Percentiles rank a stretch among this genome's conserved stretches.
phyloP scores from a whole-genome alignment of 345 rosid genomes.

The Salix purpurea region DNA sequence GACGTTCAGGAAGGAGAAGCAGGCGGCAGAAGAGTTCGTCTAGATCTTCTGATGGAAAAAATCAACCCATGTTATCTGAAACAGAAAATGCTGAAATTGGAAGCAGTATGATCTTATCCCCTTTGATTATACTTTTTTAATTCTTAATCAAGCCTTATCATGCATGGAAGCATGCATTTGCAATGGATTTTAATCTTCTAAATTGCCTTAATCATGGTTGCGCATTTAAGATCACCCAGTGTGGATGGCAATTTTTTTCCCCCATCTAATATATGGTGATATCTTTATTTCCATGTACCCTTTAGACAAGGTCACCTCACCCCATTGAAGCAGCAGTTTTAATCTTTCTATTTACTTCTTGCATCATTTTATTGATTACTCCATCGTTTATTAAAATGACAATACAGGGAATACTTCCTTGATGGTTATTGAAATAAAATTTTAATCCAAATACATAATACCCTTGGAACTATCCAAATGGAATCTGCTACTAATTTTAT shows the following conservation, averaged over 20 bases:
- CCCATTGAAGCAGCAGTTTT: neutral
- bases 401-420: neutral
- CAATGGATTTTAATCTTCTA: neutral
- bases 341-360: neutral
- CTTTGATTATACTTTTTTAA: neutral
- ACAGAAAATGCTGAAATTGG: slow-evolving; percentile 46
- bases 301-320: neutral
- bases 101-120: slow-evolving; percentile 16
- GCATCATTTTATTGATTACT: neutral
- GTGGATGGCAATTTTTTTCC: neutral
- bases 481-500: neutral
- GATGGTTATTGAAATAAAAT: neutral
- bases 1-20: slow-evolving; percentile 58
- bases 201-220: neutral
- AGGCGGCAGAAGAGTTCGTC: slow-evolving; percentile 69
- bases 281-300: neutral
- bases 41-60: slow-evolving; percentile 51
- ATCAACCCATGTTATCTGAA: slow-evolving; percentile 34
- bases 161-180: neutral
- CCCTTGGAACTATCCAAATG: neutral
- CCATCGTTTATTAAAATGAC: neutral
- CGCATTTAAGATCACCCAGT: neutral
- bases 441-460: neutral
- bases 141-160: neutral
- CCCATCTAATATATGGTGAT: neutral